Evolutionary conservation across 805 yeast genomes (phyloP).

Genomic region (Metschnikowia proteae): DNA sequence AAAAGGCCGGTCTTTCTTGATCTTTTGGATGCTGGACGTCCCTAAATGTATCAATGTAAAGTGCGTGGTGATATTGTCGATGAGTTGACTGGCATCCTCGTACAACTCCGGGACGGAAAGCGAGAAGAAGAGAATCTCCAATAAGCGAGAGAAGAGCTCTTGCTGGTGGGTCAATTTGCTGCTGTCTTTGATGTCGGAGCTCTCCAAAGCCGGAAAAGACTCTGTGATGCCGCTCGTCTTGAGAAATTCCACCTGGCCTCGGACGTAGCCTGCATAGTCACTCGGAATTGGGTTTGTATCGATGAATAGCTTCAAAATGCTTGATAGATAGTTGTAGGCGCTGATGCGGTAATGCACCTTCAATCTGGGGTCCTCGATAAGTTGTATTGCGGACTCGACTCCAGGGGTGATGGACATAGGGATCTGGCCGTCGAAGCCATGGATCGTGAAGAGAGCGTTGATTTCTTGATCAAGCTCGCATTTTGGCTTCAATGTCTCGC

Average conservation of each 20-base stretch:
- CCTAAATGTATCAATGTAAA: conserved; percentile 75
- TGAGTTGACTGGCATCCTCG: conserved; percentile 60
- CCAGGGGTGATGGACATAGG: conserved; percentile 84
- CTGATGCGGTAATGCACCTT: conserved; percentile 67
- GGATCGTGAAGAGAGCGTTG: conserved; percentile 62
- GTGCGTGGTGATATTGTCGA: conserved; percentile 71
- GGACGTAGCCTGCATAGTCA: conserved; percentile 40
- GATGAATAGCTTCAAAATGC: conserved; percentile 65
- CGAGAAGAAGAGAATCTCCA: conserved; percentile 72
- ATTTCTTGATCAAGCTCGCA: conserved; percentile 63
- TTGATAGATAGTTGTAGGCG: conserved; percentile 69
- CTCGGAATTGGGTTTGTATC: conserved; percentile 50
- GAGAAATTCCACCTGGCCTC: conserved; percentile 46
- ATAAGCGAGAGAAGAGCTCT: conserved; percentile 55
- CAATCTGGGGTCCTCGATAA: conserved; percentile 64
- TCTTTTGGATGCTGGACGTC: conserved; percentile 62
- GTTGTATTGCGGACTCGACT: conserved; percentile 67
- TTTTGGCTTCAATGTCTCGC: conserved; percentile 56
- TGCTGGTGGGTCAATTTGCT: conserved; percentile 57
- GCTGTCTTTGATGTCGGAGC: conserved; percentile 45
- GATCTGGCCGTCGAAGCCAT: conserved; percentile 57
- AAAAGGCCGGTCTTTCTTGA: conserved; percentile 66
- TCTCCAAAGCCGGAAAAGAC: conserved; percentile 32
- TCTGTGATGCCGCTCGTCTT: conserved; percentile 35
- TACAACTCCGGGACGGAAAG: conserved; percentile 69